A percentile compares a stretch with the other conserved stretches of the same genome.
Evolutionary conservation across 208 protist genomes (phyloP).

Genomic region (Crithidia brevicula): DNA sequence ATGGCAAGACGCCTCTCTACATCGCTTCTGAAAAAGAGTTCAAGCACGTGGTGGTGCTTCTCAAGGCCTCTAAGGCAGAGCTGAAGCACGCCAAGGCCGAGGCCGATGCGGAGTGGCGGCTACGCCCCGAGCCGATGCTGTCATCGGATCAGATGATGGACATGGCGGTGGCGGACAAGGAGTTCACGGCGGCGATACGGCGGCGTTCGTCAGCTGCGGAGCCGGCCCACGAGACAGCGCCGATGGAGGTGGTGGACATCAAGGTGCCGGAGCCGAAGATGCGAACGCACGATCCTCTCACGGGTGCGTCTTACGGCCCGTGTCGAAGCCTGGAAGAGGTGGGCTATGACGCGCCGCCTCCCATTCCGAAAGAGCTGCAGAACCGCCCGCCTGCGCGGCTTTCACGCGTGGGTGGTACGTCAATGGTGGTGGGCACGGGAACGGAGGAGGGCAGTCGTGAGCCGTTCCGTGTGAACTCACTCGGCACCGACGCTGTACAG

Average conservation of each 20-base stretch:
- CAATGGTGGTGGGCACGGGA: constrained; percentile 79
- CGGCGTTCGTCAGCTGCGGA: constrained; percentile 31
- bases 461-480: constrained; percentile 60
- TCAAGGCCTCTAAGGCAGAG: constrained; percentile 62
- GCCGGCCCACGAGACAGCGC: constrained; percentile 31
- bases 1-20: constrained; percentile 84
- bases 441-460: constrained; percentile 63
- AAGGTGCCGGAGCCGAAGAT: constrained; percentile 66
- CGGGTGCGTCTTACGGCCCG: constrained; percentile 59
- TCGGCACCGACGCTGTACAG: constrained; percentile 53
- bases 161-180: constrained; percentile 47
- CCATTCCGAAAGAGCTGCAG: constrained; percentile 71
- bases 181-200: constrained; percentile 41
- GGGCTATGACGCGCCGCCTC: constrained; percentile 73
- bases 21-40: constrained; percentile 86
- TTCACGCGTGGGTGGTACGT: constrained; percentile 76
- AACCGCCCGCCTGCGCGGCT: constrained; percentile 59
- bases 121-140: constrained; percentile 52
- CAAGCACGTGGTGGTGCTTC: constrained; percentile 81
- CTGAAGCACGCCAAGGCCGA: constrained; percentile 70
- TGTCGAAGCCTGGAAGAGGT: constrained; percentile 86
- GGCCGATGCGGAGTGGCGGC: constrained; percentile 64
- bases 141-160: constrained; percentile 74
- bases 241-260: constrained; percentile 81
- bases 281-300: constrained; percentile 65